Percentiles rank a stretch among this genome's conserved stretches.
Conservation (phyloP, 1,284 basidiomycete species). For the Tilletia caries region DNA sequence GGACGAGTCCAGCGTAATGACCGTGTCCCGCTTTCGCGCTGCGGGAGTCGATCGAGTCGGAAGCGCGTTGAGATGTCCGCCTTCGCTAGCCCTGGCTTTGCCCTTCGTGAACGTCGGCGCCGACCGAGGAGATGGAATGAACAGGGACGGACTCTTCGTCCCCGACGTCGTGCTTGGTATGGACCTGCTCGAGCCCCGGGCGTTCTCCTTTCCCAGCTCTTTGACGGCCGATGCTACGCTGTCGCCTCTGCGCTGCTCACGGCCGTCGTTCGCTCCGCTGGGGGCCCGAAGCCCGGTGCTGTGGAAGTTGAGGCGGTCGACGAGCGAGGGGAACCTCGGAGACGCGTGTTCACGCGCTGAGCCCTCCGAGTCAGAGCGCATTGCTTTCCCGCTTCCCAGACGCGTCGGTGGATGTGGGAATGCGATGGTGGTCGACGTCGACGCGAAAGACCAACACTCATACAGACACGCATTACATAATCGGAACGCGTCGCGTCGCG, state of each 20-base stretch:
- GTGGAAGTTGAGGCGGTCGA: conserved; percentile 1
- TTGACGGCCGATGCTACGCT: neutral
- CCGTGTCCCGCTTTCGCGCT: neutral
- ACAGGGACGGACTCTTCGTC: neutral
- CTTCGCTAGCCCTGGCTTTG: neutral
- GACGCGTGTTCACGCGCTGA: no score
- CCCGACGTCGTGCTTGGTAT: no score
- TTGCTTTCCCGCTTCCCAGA: no score
- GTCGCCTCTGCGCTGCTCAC: neutral
- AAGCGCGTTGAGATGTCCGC: neutral
- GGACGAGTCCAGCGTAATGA: neutral
- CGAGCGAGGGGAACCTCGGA: neutral
- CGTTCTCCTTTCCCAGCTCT: neutral
- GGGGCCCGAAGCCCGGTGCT: no score
- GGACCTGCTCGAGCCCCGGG: no score
- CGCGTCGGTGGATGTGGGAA: no score
- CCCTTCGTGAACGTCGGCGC: neutral
- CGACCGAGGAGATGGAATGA: neutral
- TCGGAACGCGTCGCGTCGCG: no score
- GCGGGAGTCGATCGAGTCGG: neutral
- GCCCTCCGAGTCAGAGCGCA: no score
- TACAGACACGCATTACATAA: no score
- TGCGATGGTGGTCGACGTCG: no score
- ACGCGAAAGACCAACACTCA: no score
- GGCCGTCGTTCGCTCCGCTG: neutral